Base-by-base conservation (phyloP, 768 basidiomycete genomes). In the Auricularia sp. region DNA sequence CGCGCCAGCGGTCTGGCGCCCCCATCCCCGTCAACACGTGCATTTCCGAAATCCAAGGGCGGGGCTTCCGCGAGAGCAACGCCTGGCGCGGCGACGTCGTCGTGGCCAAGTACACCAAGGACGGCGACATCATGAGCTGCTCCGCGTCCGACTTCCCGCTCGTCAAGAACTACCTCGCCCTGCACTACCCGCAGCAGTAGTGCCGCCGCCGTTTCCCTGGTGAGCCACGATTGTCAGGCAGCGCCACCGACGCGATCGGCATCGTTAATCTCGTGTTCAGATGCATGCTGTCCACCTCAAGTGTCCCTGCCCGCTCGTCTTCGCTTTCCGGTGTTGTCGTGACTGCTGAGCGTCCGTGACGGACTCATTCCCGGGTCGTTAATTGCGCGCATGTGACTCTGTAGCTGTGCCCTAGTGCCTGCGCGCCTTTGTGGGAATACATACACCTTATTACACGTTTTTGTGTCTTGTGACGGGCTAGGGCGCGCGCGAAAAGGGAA, bases 101-200 rank as follows among this genome's bases (percentile, higher is more conserved):
- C 67, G 77, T 90, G 54, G 88, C 86, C 47, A 92, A 91, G 74
- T 92, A 82, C 67, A 71, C 71, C 51, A 80, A 82, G 6, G 82
- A 79, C 72, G 74, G 76, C 1, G 75, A 74, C 42, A 83, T 91
- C 83, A 83, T 85, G 23, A 80, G 90, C 71, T 84, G 83, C 29
- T 84, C 87, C n/a, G 91, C 90, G 82, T 86, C 90, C 43, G 90
- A 91, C 71, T 92, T 90, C 67, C 87, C 90, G 2, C 83, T 92
- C 67, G 73, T 92, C 66, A 87, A 88, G 72, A 92, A 92, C 72
- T 90, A 86, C 72, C 82, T 92, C 64, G 56, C 34, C 6, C 34
- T 29, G 4, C 29, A 29, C 8, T 59, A 59, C 29, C 56, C 56
- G 7, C 29, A 59, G 56, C 56, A 51, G 47, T 51, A 51, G 47